These are phyloP conservation scores for Fusarium compactum DNA, from an alignment of 2,329 filamentous ascomycete genomes.

Conservation along the genomic window DNA sequence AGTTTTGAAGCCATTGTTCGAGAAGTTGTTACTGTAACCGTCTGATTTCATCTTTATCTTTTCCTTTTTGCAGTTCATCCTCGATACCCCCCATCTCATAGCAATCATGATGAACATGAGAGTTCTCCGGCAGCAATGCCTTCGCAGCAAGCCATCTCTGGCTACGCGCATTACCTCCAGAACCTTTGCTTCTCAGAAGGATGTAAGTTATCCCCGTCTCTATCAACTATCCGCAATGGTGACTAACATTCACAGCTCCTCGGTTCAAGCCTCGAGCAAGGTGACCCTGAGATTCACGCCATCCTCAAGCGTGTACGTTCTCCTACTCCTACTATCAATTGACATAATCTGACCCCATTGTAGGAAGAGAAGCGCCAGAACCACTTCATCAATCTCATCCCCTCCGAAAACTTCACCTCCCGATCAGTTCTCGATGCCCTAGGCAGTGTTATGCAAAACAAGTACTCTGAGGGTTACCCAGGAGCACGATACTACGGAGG, in stretches of 20 bases:
- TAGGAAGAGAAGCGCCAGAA: slow-evolving; percentile 95
- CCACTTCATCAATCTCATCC: slow-evolving; percentile 95
- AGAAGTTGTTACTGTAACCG: not conserved
- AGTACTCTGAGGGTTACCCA: slow-evolving; percentile 97
- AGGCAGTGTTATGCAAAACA: slow-evolving; percentile 94
- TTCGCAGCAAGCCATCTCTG: slow-evolving; percentile 42
- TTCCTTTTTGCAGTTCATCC: slow-evolving; percentile 2
- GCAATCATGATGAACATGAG: slow-evolving; percentile 43
- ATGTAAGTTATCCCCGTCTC: slow-evolving; percentile 30
- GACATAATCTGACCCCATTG: not conserved
- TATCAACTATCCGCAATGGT: not conserved
- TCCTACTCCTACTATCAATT: not conserved
- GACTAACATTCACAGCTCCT: slow-evolving; percentile 71
- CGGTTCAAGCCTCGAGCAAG: slow-evolving; percentile 78
- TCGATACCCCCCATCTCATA: slow-evolving; percentile 13
- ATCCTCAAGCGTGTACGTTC: slow-evolving; percentile 84
- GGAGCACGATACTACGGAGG: slow-evolving; percentile 95
- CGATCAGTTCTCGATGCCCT: slow-evolving; percentile 88
- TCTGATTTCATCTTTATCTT: not conserved
- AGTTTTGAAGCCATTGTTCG: slow-evolving; percentile 1
- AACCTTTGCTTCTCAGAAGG: slow-evolving; percentile 41
- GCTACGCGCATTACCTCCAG: slow-evolving; percentile 35
- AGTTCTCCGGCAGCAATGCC: slow-evolving; percentile 43
- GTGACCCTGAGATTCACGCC: slow-evolving; percentile 83
- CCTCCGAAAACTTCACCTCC: slow-evolving; percentile 92